Evolutionary conservation across 306 rosid species (phyloP).

Genomic region (Comarum palustre): DNA sequence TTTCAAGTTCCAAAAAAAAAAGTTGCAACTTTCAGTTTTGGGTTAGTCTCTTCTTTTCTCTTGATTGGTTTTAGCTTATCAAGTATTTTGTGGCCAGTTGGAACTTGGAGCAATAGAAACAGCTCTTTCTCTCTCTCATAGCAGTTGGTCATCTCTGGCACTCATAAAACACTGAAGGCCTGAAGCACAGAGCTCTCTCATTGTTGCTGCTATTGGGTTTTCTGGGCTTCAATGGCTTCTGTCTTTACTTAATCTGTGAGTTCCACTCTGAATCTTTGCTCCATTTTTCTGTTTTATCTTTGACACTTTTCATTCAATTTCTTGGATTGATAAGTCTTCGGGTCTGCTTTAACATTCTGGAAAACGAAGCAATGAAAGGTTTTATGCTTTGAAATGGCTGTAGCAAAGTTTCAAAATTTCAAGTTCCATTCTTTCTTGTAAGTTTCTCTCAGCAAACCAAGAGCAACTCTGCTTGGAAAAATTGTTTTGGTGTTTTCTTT

Average conservation of each 20-base stretch:
- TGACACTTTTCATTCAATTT: not conserved
- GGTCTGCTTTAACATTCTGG: constrained; percentile 17
- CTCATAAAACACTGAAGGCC: not conserved
- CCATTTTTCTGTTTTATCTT: constrained; percentile 1
- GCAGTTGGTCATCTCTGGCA: not conserved
- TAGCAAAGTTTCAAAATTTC: not conserved
- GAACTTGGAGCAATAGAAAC: constrained; percentile 9
- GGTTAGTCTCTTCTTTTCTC: not conserved
- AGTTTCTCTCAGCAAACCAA: not conserved
- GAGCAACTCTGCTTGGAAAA: not conserved
- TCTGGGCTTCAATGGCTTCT: constrained; percentile 33
- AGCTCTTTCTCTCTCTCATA: not conserved
- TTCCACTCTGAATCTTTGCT: constrained; percentile 7
- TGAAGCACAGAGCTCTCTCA: constrained; percentile 3
- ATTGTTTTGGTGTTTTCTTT: too few relatives aligned
- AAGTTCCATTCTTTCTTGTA: not conserved
- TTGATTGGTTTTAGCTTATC: not conserved
- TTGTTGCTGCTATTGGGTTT: constrained; percentile 10
- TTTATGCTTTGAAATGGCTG: constrained; percentile 2
- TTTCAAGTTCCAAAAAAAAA: constrained; percentile 16
- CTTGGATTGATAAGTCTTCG: constrained; percentile 2
- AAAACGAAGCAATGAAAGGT: not conserved
- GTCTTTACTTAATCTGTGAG: constrained; percentile 36
- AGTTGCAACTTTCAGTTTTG: constrained; percentile 9
- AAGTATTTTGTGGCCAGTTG: constrained; percentile 6